Evolutionary conservation across 2,329 filamentous ascomycete species (phyloP).

Genomic region (Coniochaeta sp.): DNA sequence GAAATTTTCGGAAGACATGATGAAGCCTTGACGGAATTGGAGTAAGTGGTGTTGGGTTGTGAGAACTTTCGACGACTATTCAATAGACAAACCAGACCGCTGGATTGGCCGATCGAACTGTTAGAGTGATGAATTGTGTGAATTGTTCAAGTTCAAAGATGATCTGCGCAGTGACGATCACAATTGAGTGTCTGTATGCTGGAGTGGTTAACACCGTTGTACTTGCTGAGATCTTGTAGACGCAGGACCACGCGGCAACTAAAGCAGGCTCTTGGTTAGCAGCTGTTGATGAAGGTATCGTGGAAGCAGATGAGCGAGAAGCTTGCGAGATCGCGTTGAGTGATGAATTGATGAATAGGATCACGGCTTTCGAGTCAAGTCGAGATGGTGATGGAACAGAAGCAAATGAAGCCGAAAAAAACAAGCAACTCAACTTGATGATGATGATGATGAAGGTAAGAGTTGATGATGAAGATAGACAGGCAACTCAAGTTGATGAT

Average conservation of each 20-base stretch:
- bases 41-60: not conserved
- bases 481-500: not conserved
- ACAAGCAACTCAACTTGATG: not conserved
- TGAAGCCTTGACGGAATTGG: not conserved
- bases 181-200: not conserved
- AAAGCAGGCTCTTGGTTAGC: not conserved
- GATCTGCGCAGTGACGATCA: not conserved
- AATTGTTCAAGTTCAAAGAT: not conserved
- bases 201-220: not conserved
- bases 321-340: not conserved
- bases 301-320: not conserved
- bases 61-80: not conserved
- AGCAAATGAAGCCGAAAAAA: not conserved
- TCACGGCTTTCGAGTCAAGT: not conserved
- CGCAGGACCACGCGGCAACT: not conserved
- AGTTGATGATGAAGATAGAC: not conserved
- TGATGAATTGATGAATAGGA: not conserved
- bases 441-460: too few species aligned
- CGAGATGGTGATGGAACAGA: not conserved
- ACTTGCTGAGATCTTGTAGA: not conserved
- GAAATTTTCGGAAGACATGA: not conserved
- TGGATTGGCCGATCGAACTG: not conserved
- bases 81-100: not conserved
- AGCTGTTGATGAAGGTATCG: not conserved
- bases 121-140: not conserved